Conservation (phyloP, 805 yeast genomes). For the Wickerhamomyces chaumierensis region DNA sequence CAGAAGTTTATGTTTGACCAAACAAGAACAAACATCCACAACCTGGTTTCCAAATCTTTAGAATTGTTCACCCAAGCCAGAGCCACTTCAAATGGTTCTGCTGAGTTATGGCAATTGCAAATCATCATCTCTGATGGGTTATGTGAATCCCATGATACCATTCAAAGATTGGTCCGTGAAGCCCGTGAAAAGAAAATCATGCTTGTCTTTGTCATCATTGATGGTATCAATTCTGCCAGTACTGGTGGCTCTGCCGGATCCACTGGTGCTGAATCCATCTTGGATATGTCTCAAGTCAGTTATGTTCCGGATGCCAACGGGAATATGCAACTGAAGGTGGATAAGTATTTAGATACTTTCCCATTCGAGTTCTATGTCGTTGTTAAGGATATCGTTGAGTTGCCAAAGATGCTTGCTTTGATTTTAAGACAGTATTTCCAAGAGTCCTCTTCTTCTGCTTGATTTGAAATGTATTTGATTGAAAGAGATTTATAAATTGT, state of each 20-base stretch:
- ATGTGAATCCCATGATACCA: constrained; percentile 84
- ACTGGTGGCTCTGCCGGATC: too few relatives aligned
- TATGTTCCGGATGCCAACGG: constrained; percentile 68
- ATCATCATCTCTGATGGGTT: constrained; percentile 94
- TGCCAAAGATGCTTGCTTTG: constrained; percentile 83
- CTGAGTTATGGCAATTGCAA: constrained; percentile 86
- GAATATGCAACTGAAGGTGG: constrained; percentile 60
- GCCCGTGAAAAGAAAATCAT: constrained; percentile 89
- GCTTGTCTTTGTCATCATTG: constrained; percentile 90
- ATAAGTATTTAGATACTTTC: constrained; percentile 81
- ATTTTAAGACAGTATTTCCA: constrained; percentile 88
- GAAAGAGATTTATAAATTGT: too few relatives aligned
- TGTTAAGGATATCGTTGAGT: constrained; percentile 76
- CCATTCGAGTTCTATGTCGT: constrained; percentile 97
- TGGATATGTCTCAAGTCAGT: constrained; percentile 90
- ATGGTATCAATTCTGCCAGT: constrained; percentile 51
- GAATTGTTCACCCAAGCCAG: constrained; percentile 53
- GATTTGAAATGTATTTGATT: too few relatives aligned
- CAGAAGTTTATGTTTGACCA: constrained; percentile 88
- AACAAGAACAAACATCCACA: constrained; percentile 72
- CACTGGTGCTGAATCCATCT: constrained; percentile 74
- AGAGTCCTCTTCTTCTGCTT: constrained; percentile 37
- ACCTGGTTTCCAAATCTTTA: constrained; percentile 61
- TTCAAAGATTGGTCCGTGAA: constrained; percentile 74
- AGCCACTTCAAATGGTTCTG: constrained; percentile 23